A percentile compares a stretch with the other conserved stretches of the same genome.
phyloP scores from a whole-genome alignment of 2,329 filamentous ascomycete genomes.

The Trichoderma afroharzianum region DNA sequence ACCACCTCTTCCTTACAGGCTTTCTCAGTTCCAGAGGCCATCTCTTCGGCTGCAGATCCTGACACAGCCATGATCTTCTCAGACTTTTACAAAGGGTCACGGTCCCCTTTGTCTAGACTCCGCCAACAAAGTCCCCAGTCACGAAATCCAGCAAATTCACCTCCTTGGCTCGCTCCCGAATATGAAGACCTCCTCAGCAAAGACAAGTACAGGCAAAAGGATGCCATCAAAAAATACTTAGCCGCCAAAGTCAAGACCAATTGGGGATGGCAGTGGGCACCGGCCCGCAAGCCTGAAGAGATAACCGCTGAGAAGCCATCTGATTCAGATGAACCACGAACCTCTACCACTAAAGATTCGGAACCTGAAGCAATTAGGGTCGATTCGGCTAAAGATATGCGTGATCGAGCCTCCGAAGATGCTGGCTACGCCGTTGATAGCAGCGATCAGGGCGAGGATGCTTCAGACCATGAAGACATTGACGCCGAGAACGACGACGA shows the following conservation, averaged over 20 bases:
- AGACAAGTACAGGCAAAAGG: conserved; percentile 61
- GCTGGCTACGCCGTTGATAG: conserved; percentile 36
- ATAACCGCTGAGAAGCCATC: not conserved
- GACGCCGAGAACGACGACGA: conserved; percentile 42
- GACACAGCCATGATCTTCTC: conserved; percentile 51
- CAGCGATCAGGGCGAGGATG: conserved; percentile 35
- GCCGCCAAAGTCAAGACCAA: conserved; percentile 53
- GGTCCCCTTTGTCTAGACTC: conserved; percentile 50
- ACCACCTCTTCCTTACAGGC: not conserved
- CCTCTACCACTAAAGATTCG: not conserved
- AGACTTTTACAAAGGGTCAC: conserved; percentile 55
- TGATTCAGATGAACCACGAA: conserved; percentile 1
- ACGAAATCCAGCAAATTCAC: conserved; percentile 27
- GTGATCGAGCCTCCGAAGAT: conserved; percentile 35
- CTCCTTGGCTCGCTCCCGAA: conserved; percentile 45
- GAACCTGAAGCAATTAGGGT: conserved; percentile 5
- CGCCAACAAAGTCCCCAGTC: conserved; percentile 37
- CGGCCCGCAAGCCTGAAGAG: conserved; percentile 7
- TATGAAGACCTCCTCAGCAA: conserved; percentile 59
- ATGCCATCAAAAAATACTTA: conserved; percentile 56
- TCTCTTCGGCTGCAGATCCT: conserved; percentile 2
- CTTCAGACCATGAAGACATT: conserved; percentile 33
- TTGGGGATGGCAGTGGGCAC: conserved; percentile 59
- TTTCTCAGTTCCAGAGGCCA: not conserved
- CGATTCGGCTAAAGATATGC: conserved; percentile 19